phyloP scores from a whole-genome alignment of 106 monocot genomes.

The Triglochin maritima region DNA sequence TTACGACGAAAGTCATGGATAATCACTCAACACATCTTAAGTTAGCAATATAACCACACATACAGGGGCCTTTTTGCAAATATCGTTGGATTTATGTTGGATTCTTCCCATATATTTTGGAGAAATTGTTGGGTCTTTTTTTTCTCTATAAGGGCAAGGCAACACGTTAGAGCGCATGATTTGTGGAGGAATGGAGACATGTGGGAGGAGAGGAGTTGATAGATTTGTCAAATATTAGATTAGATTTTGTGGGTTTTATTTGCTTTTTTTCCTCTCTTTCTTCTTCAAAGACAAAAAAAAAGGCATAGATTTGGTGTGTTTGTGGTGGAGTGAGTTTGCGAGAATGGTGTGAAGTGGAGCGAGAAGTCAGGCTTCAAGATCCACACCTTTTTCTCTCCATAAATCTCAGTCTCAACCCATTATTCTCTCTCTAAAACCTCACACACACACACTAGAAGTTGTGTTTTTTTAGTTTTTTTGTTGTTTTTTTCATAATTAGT shows the following conservation, averaged over 20 bases:
- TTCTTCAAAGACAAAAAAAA: background rate
- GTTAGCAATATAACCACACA: too few species aligned
- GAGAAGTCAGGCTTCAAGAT: conserved; percentile 4
- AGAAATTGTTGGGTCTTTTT: too few species aligned
- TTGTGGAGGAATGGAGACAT: too few species aligned
- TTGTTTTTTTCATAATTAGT: background rate
- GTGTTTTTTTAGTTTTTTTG: background rate
- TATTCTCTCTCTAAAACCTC: background rate
- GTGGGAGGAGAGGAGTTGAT: too few species aligned
- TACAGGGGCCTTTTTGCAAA: too few species aligned
- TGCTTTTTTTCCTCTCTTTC: background rate
- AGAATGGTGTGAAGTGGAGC: conserved; percentile 2
- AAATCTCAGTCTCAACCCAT: background rate
- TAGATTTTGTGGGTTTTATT: background rate
- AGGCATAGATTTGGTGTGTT: background rate
- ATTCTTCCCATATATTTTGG: too few species aligned
- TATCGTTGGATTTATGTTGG: too few species aligned
- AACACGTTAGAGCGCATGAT: too few species aligned
- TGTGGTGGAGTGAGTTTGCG: background rate
- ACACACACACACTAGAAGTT: background rate
- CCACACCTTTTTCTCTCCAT: conserved; percentile 3
- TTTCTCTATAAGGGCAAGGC: too few species aligned
- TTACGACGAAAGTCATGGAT: too few species aligned
- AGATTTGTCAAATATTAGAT: background rate
- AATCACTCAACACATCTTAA: too few species aligned